Evolutionary conservation across 179 eudicot species (phyloP).

Genomic region (Patellifolia procumbens): DNA sequence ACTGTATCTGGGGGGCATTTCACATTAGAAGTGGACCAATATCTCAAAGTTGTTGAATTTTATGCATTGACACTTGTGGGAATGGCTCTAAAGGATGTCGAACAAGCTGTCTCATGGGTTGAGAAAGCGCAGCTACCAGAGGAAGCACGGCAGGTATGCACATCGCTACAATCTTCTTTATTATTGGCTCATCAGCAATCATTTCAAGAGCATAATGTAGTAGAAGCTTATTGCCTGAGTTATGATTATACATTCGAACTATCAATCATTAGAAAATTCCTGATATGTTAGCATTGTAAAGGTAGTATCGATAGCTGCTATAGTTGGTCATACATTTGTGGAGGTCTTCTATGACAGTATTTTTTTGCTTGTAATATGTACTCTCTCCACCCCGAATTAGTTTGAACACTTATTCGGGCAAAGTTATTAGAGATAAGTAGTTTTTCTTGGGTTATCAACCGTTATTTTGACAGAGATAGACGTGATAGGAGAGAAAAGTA

Average conservation of each 20-base stretch:
- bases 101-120: constrained; percentile 72
- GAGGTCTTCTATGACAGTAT: background rate
- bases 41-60: constrained; percentile 78
- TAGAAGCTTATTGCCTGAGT: background rate
- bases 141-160: constrained; percentile 69
- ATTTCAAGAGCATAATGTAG: background rate
- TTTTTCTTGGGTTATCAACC: too few species aligned
- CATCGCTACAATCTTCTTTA: background rate
- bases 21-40: constrained; percentile 54
- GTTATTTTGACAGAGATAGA: too few species aligned
- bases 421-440: too few species aligned
- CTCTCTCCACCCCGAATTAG: background rate
- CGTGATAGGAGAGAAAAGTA: too few species aligned
- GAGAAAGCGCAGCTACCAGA: constrained; percentile 84
- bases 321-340: background rate
- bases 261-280: background rate
- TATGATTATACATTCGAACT: background rate
- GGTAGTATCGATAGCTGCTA: background rate
- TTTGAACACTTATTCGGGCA: too few species aligned
- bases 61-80: constrained; percentile 65
- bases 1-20: constrained; percentile 27
- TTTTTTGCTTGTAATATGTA: background rate
- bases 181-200: background rate
- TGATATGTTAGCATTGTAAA: background rate
- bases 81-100: constrained; percentile 39